These are phyloP conservation scores for Tilletia caries DNA, from an alignment of 1,284 basidiomycete species.

Conservation along the genomic window DNA sequence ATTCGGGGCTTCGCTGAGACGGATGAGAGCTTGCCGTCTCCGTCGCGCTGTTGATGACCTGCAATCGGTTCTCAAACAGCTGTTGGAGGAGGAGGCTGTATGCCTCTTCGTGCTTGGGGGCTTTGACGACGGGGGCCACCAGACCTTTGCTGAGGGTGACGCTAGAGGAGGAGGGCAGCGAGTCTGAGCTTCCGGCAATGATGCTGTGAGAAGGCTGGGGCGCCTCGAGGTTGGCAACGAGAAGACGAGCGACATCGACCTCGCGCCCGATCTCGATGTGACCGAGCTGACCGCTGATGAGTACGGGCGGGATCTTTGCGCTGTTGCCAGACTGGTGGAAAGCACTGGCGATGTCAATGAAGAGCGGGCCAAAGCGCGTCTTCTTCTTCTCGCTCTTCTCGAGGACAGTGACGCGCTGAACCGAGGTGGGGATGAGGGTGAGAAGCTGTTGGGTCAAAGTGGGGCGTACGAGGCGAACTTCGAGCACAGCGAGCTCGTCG, in stretches of 20 bases:
- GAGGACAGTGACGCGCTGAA: constrained; percentile 73
- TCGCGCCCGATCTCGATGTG: constrained; percentile 26
- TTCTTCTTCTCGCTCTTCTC: constrained; percentile 73
- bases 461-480: constrained; percentile 72
- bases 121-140: constrained; percentile 44
- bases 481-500: constrained; percentile 66
- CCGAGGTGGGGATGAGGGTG: constrained; percentile 64
- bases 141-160: constrained; percentile 50
- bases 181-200: constrained; percentile 48
- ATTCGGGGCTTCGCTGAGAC: constrained; percentile 80
- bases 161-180: constrained; percentile 36
- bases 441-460: constrained; percentile 67
- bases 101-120: constrained; percentile 83
- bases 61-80: constrained; percentile 76
- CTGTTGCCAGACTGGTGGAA: constrained; percentile 64
- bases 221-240: constrained; percentile 27
- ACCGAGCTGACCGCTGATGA: constrained; percentile 43
- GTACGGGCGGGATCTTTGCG: constrained; percentile 27
- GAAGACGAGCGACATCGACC: constrained; percentile 32
- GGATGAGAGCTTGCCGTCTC: constrained; percentile 40
- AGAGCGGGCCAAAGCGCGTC: constrained; percentile 83
- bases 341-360: constrained; percentile 73
- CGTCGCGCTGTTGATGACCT: constrained; percentile 67
- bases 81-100: constrained; percentile 85
- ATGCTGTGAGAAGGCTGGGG: constrained; percentile 40